A percentile compares a stretch with the other conserved stretches of the same genome.
These are phyloP conservation scores for Camillea tinctor DNA, from an alignment of 2,329 filamentous ascomycete species.

Conservation along the genomic window DNA sequence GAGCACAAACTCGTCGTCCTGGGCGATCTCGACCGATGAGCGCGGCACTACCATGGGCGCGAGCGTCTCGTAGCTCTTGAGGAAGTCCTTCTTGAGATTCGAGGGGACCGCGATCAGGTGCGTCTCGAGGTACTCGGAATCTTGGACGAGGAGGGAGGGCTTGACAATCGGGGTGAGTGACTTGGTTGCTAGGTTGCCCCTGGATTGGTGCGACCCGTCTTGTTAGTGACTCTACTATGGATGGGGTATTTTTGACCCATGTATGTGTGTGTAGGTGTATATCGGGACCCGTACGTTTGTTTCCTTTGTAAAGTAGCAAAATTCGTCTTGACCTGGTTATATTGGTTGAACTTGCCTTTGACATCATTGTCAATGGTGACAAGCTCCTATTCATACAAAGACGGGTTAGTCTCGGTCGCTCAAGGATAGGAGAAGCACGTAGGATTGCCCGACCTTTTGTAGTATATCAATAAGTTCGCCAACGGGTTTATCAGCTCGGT, in stretches of 20 bases:
- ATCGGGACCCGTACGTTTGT: constrained; percentile 65
- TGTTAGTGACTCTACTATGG: no score
- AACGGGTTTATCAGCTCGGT: constrained; percentile 87
- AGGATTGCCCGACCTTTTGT: constrained; percentile 65
- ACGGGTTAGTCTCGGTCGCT: constrained; percentile 12
- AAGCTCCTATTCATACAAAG: constrained; percentile 62
- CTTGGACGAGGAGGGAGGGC: constrained; percentile 74
- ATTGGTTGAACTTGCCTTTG: constrained; percentile 90
- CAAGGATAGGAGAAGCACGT: not conserved
- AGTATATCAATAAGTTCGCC: constrained; percentile 82
- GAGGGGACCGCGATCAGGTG: constrained; percentile 88
- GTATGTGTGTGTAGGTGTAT: not conserved
- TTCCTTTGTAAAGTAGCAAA: constrained; percentile 79
- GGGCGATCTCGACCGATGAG: constrained; percentile 74
- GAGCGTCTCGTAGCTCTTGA: constrained; percentile 84
- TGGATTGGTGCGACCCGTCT: constrained; percentile 35
- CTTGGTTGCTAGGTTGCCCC: constrained; percentile 90
- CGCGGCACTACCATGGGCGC: constrained; percentile 91
- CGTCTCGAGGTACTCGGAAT: constrained; percentile 96
- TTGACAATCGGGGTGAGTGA: constrained; percentile 88
- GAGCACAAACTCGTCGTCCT: constrained; percentile 86
- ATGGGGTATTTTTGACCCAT: not conserved
- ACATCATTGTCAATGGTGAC: constrained; percentile 93
- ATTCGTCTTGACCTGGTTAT: constrained; percentile 86
- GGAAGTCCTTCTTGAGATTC: constrained; percentile 79